Evolutionary conservation across 306 rosid genomes (phyloP).

Genomic region (Fragaria nilgerrensis): DNA sequence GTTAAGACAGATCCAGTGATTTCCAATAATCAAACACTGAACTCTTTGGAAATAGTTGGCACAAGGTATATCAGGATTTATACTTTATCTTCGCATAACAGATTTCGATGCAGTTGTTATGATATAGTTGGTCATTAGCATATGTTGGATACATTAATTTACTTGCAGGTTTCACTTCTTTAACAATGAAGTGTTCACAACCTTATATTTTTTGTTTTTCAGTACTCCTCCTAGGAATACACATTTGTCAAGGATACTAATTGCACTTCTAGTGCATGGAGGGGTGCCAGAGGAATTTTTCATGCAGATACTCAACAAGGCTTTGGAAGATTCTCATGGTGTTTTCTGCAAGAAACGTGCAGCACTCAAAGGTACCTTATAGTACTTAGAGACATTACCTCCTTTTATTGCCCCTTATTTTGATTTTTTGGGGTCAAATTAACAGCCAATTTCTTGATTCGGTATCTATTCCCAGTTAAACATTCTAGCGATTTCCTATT

Average conservation of each 20-base stretch:
- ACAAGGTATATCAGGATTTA: slow-evolving; percentile 57
- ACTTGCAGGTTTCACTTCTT: not conserved
- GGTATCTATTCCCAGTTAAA: not conserved
- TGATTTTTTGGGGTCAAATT: not conserved
- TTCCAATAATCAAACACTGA: slow-evolving; percentile 29
- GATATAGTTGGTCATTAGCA: not conserved
- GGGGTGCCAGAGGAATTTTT: slow-evolving; percentile 76
- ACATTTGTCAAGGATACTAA: slow-evolving; percentile 48
- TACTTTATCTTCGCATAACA: not conserved
- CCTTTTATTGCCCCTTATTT: not conserved
- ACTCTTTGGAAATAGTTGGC: slow-evolving; percentile 64
- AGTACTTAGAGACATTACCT: not conserved
- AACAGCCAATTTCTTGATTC: not conserved
- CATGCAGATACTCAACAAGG: slow-evolving; percentile 40
- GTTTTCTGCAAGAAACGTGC: slow-evolving; percentile 48
- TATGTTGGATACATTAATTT: not conserved
- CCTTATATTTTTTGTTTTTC: slow-evolving; percentile 22
- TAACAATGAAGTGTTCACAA: not conserved
- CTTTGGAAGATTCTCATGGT: slow-evolving; percentile 41
- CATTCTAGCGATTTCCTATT: not conserved
- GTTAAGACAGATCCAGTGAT: slow-evolving; percentile 41
- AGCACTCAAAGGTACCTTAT: slow-evolving; percentile 57
- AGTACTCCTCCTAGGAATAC: slow-evolving; percentile 56
- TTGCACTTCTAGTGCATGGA: slow-evolving; percentile 72
- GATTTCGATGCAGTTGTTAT: not conserved